Percentiles rank a stretch among this genome's conserved stretches.
phyloP scores from a whole-genome alignment of 164 flowering plant genomes.

The Aristolochia contorta region DNA sequence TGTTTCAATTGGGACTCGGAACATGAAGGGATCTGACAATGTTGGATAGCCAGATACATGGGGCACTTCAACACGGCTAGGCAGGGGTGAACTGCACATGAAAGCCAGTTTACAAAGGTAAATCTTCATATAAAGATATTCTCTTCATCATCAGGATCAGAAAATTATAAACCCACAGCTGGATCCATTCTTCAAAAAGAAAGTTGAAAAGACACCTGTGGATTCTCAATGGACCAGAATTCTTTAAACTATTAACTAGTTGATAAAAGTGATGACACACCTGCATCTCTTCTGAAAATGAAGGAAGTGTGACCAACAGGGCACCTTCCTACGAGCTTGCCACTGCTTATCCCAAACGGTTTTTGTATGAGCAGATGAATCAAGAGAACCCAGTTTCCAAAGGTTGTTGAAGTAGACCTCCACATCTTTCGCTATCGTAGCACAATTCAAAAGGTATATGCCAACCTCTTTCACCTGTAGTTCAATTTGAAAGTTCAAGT shows the following conservation, averaged over 20 bases:
- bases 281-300: conserved; percentile 49
- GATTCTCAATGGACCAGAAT: not conserved
- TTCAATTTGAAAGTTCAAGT: not conserved
- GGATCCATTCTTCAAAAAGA: no score
- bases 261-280: conserved; percentile 25
- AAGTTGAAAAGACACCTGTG: no score
- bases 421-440: conserved; percentile 47
- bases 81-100: conserved; percentile 64
- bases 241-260: not conserved
- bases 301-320: conserved; percentile 96
- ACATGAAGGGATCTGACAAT: conserved; percentile 52
- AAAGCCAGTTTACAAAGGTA: conserved; percentile 6
- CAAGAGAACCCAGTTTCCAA: conserved; percentile 64
- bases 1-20: conserved; percentile 38
- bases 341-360: conserved; percentile 62
- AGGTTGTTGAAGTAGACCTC: conserved; percentile 60
- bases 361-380: conserved; percentile 53
- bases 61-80: conserved; percentile 34
- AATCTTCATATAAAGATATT: not conserved
- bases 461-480: conserved; percentile 91
- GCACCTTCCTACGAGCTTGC: conserved; percentile 68
- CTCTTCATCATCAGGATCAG: not conserved
- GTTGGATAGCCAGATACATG: conserved; percentile 69
- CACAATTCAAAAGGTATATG: conserved; percentile 68
- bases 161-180: not conserved